Evolutionary conservation across 2,329 filamentous ascomycete species (phyloP).

Genomic region (Monilinia vaccinii-corymbosi): DNA sequence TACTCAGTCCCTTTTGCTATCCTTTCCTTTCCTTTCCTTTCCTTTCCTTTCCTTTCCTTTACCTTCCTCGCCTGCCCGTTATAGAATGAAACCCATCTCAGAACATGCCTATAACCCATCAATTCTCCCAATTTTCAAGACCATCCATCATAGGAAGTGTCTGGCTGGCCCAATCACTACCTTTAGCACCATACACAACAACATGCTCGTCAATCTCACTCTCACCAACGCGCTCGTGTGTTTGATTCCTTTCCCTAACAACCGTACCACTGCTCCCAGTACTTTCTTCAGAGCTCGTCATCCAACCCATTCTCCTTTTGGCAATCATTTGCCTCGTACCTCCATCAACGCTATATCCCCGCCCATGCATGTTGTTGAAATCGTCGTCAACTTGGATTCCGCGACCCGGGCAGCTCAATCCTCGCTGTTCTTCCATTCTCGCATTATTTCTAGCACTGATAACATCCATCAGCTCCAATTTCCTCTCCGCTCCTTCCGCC

Average conservation of each 20-base stretch:
- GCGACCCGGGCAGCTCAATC: not conserved
- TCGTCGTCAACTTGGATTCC: not conserved
- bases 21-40: too few species aligned
- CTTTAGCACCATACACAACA: conserved; percentile 9
- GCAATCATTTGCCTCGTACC: conserved; percentile 2
- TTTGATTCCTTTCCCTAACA: conserved; percentile 12
- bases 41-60: too few species aligned
- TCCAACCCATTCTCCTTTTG: conserved; percentile 16
- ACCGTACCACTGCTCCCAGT: conserved; percentile 21
- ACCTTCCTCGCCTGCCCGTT: not conserved
- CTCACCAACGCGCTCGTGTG: not conserved
- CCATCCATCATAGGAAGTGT: conserved; percentile 4
- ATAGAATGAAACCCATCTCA: not conserved
- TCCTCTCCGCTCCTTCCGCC: conserved; percentile 47
- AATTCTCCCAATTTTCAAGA: not conserved
- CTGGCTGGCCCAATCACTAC: conserved; percentile 10
- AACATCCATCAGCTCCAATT: conserved; percentile 33
- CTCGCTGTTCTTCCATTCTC: not conserved
- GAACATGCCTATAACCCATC: not conserved
- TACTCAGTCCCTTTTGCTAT: too few species aligned
- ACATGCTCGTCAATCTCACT: conserved; percentile 5
- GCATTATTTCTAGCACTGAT: conserved; percentile 6
- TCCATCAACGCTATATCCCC: conserved; percentile 8
- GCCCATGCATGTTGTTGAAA: not conserved
- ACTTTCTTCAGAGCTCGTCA: conserved; percentile 16